These are phyloP conservation scores for Euphorbia schlechtendalii DNA, from an alignment of 441 rosid genomes.

Conservation along the genomic window DNA sequence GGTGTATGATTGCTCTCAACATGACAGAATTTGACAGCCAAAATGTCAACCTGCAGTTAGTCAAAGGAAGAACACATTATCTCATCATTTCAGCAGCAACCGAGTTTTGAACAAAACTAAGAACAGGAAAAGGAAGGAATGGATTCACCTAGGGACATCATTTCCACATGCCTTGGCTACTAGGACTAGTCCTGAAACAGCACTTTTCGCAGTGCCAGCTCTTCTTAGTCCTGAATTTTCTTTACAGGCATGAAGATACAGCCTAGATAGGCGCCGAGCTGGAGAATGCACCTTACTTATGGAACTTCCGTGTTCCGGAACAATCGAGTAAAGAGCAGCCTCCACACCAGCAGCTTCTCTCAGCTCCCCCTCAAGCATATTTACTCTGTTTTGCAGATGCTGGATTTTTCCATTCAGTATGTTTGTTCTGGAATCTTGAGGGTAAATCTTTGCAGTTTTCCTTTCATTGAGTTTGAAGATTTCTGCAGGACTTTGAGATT, in stretches of 20 bases:
- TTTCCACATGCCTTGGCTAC: conserved; percentile 95
- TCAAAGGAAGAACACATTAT: conserved; percentile 3
- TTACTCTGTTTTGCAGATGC: conserved; percentile 60
- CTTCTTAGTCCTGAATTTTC: conserved; percentile 48
- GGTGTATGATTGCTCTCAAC: conserved; percentile 63
- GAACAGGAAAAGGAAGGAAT: not conserved
- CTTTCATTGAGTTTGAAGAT: conserved; percentile 33
- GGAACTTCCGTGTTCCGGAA: conserved; percentile 92
- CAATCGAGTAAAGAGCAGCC: conserved; percentile 81
- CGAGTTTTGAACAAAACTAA: not conserved
- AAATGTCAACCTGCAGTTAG: conserved; percentile 68
- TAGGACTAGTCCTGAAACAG: conserved; percentile 68
- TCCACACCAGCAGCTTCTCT: conserved; percentile 91
- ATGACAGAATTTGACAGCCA: conserved; percentile 87
- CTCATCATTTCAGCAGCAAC: not conserved
- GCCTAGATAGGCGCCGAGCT: conserved; percentile 89
- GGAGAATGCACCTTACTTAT: conserved; percentile 91
- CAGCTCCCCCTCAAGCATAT: conserved; percentile 82
- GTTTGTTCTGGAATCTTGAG: conserved; percentile 36
- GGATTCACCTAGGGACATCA: conserved; percentile 78
- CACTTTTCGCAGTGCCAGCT: conserved; percentile 77
- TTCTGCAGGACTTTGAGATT: conserved; percentile 28
- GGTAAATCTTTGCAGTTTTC: conserved; percentile 45
- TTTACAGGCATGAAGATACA: conserved; percentile 69
- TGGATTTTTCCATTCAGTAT: conserved; percentile 55